Evolutionary conservation across 176 grass and related monocot genomes (phyloP).

Genomic region (Oryza australiensis): DNA sequence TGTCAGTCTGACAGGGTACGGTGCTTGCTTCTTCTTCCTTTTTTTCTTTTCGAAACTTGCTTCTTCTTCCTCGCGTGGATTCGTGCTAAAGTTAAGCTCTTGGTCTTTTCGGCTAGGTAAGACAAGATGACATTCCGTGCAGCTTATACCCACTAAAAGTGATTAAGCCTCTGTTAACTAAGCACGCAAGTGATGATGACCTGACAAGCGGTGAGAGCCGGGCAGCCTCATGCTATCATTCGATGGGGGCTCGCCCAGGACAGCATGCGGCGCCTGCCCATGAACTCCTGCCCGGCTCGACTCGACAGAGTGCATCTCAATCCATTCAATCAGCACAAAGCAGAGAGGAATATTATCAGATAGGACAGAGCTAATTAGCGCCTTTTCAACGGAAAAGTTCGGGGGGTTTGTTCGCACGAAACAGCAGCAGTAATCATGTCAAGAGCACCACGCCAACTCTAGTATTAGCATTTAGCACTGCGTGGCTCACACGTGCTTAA

Average conservation of each 20-base stretch:
- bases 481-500: slow-evolving; percentile 4
- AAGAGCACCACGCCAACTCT: slow-evolving; percentile 26
- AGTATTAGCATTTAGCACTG: neutral
- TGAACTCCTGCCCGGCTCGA: slow-evolving; percentile 22
- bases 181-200: slow-evolving; percentile 27
- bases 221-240: slow-evolving; percentile 29
- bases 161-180: slow-evolving; percentile 8
- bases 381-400: slow-evolving; percentile 6
- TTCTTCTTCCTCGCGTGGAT: neutral
- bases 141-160: neutral
- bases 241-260: slow-evolving; percentile 7
- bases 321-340: slow-evolving; percentile 2
- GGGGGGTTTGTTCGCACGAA: slow-evolving; percentile 18
- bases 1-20: neutral
- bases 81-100: neutral
- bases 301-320: slow-evolving; percentile 36
- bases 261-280: slow-evolving; percentile 38
- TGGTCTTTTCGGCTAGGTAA: neutral
- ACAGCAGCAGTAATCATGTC: slow-evolving; percentile 49
- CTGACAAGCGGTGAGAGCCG: neutral
- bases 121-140: slow-evolving; percentile 2
- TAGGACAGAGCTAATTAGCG: slow-evolving; percentile 29
- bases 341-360: neutral
- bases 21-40: neutral
- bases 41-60: no score